These are phyloP conservation scores for Arthrobotrys sphaeroides DNA, from an alignment of 2,329 filamentous ascomycete species.

Conservation along the genomic window DNA sequence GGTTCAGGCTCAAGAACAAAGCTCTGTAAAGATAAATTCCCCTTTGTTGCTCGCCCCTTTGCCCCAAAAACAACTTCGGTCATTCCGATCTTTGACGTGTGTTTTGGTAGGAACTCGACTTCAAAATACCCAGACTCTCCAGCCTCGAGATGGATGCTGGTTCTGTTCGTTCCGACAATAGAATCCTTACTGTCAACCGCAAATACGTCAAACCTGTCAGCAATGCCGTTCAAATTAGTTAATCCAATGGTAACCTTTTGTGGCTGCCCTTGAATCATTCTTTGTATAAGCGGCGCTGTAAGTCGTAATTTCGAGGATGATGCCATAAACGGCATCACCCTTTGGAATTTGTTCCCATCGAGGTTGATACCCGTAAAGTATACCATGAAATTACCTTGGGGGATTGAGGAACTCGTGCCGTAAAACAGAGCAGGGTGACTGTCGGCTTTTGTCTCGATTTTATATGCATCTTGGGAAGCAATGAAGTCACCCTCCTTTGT, in stretches of 20 bases:
- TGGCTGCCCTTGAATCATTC: not conserved
- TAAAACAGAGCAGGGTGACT: slow-evolving; percentile 10
- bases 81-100: slow-evolving; percentile 5
- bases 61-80: slow-evolving; percentile 31
- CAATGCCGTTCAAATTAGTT: not conserved
- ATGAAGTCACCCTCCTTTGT: slow-evolving; percentile 8
- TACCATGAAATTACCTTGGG: slow-evolving; percentile 28
- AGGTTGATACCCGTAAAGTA: slow-evolving; percentile 26
- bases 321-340: slow-evolving; percentile 12
- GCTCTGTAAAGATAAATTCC: slow-evolving; percentile 18
- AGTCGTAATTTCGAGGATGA: slow-evolving; percentile 18
- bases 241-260: slow-evolving; percentile 8
- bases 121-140: slow-evolving; percentile 18
- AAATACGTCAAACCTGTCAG: slow-evolving; percentile 31
- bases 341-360: slow-evolving; percentile 24
- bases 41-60: slow-evolving; percentile 16
- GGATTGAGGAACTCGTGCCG: slow-evolving; percentile 24
- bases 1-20: slow-evolving; percentile 21
- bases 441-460: not conserved
- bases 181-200: slow-evolving; percentile 33
- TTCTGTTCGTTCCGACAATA: not conserved
- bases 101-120: not conserved
- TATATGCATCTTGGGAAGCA: slow-evolving; percentile 3
- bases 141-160: slow-evolving; percentile 4
- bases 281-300: slow-evolving; percentile 9